phyloP scores from a whole-genome alignment of 805 yeast genomes.

The Yarrowia sp. region DNA sequence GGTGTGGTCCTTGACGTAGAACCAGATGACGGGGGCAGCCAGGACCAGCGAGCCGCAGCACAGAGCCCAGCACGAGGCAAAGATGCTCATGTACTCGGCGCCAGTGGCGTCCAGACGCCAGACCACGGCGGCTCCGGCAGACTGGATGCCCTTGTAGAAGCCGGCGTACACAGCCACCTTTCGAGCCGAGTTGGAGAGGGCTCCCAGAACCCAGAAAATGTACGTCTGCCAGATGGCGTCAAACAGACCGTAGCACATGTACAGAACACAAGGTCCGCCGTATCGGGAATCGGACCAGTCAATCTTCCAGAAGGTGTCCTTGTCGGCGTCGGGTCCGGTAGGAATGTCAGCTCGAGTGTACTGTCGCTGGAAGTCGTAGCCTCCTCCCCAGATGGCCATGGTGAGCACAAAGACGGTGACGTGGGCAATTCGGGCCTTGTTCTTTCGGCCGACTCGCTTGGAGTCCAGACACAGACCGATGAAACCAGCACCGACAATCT shows the following conservation, averaged over 20 bases:
- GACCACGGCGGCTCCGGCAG: conserved; percentile 67
- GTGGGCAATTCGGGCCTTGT: conserved; percentile 58
- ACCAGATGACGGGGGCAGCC: conserved; percentile 57
- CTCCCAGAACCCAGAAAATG: conserved; percentile 65
- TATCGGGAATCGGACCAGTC: conserved; percentile 59
- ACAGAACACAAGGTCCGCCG: conserved; percentile 67
- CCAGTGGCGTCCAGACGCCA: conserved; percentile 63
- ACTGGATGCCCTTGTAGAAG: conserved; percentile 67
- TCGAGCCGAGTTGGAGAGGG: conserved; percentile 63
- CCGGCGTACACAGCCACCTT: conserved; percentile 65
- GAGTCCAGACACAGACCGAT: conserved; percentile 58
- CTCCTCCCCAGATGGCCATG: conserved; percentile 55
- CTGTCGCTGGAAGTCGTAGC: conserved; percentile 46
- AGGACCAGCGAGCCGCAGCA: conserved; percentile 57
- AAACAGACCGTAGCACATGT: conserved; percentile 65
- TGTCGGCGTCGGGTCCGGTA: conserved; percentile 19
- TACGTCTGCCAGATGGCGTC: conserved; percentile 69
- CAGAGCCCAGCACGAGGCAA: conserved; percentile 62
- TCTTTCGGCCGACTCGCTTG: conserved; percentile 53
- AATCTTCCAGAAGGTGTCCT: conserved; percentile 45
- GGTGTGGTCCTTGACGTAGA: conserved; percentile 57
- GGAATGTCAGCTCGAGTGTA: conserved; percentile 37
- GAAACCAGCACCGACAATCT: conserved; percentile 62
- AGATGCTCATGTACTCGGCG: conserved; percentile 53
- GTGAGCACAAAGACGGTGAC: conserved; percentile 52